Base-by-base conservation (phyloP, 202 grass and related monocot species). In the Zoysia matrella region DNA sequence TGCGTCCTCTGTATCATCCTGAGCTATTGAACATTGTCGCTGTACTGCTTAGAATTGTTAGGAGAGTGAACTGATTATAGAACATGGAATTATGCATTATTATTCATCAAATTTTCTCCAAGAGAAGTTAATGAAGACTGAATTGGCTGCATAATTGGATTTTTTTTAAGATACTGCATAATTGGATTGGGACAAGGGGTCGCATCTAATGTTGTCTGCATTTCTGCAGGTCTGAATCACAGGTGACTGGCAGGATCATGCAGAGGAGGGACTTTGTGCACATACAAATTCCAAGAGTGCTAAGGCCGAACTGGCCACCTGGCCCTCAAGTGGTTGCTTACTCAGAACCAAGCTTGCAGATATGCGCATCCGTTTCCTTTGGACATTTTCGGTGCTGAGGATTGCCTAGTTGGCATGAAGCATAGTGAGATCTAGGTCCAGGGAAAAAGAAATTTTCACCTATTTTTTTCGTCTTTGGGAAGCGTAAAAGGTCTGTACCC, bases 201-300 rank as follows among this genome's bases (percentile, higher is more conserved):
- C n/a, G 22, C 30, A 15, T 73, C 68, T 10, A 65, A 83, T 60
- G 22, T 66, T 67, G 39, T 47, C 58, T 52, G 56, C 14, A 3
- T 54, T 8, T 75, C 3, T 76, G 56, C 65, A 90, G 88, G 88
- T 56, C 71, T 83, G 18, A 87, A 80, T 71, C 80, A 87, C 64
- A 83, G 80, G 80, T 90, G 71, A 86, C 3, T 60, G 36, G 8
- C 63, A 76, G 45, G 65, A 76, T 82, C 44, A 30, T 3, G 52
- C 52, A 58, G 74, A 69, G 11, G 52, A 22, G 69, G 65, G 71
- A 68, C 54, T 70, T 69, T 76, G 57, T 83, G 75, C 70, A 52
- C 84, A 80, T 90, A 75, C 71, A 80, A 76, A 50, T 80, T 80
- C 39, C 45, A 71, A 75, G 71, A 65, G 75, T 66, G 39, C 65